Evolutionary conservation across 345 rosid species (phyloP).

Genomic region (Brassica napus): Da-Ae NC_063439.1:4032001-4032500

Average conservation of each 20-base stretch:
- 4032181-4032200: not conserved
- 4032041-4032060: conserved; percentile 92
- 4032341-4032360: conserved; percentile 48
- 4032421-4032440: conserved; percentile 89
- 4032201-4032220: not conserved
- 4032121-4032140: conserved; percentile 84
- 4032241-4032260: conserved; percentile 78
- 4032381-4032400: conserved; percentile 53
- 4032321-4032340: conserved; percentile 74
- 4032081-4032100: conserved; percentile 87
- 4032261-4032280: conserved; percentile 92
- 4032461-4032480: not conserved
- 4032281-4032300: conserved; percentile 81
- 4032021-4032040: conserved; percentile 82
- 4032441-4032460: conserved; percentile 36
- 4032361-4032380: conserved; percentile 49
- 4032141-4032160: conserved; percentile 84
- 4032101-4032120: conserved; percentile 83
- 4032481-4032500: not conserved
- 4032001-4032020: conserved; percentile 78
- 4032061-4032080: conserved; percentile 80
- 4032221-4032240: conserved; percentile 12
- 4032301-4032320: conserved; percentile 78
- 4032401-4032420: conserved; percentile 86
- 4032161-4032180: conserved; percentile 16